phyloP scores from a whole-genome alignment of 805 yeast species.

The Starmera amethionina region DNA sequence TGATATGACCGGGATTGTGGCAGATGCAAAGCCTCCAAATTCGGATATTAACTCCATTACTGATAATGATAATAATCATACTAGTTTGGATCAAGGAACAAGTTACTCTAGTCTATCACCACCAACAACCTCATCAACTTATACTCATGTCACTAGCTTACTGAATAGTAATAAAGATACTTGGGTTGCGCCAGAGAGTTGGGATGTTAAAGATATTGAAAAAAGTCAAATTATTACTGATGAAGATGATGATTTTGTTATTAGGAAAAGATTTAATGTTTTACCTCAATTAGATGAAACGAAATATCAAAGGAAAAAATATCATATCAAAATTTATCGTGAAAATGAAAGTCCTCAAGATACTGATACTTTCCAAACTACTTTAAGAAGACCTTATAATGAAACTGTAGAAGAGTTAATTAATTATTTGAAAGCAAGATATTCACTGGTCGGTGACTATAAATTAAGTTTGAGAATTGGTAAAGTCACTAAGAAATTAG shows the following conservation, averaged over 20 bases:
- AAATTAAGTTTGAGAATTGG: slow-evolving; percentile 72
- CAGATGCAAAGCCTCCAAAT: not conserved
- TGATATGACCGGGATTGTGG: slow-evolving; percentile 42
- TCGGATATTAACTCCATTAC: not conserved
- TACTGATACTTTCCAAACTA: slow-evolving; percentile 74
- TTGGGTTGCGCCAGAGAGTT: slow-evolving; percentile 53
- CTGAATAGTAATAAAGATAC: slow-evolving; percentile 8
- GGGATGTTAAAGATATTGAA: slow-evolving; percentile 40
- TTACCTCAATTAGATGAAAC: slow-evolving; percentile 21
- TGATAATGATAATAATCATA: not conserved
- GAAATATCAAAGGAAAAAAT: slow-evolving; percentile 24
- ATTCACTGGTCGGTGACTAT: slow-evolving; percentile 62
- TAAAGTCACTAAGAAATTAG: slow-evolving; percentile 61
- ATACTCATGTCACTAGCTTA: no score
- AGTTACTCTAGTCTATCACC: no score
- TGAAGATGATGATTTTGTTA: slow-evolving; percentile 26
- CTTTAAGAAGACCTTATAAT: slow-evolving; percentile 69
- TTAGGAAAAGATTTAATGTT: slow-evolving; percentile 25
- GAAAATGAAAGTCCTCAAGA: slow-evolving; percentile 77
- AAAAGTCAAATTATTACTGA: slow-evolving; percentile 13
- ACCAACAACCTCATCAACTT: no score
- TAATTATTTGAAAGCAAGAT: slow-evolving; percentile 63
- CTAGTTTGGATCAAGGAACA: not conserved
- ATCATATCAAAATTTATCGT: slow-evolving; percentile 63
- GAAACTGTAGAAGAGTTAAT: slow-evolving; percentile 71